These are phyloP conservation scores for Alternaria longipes DNA, from an alignment of 2,329 filamentous ascomycete species.

Conservation along the genomic window DNA sequence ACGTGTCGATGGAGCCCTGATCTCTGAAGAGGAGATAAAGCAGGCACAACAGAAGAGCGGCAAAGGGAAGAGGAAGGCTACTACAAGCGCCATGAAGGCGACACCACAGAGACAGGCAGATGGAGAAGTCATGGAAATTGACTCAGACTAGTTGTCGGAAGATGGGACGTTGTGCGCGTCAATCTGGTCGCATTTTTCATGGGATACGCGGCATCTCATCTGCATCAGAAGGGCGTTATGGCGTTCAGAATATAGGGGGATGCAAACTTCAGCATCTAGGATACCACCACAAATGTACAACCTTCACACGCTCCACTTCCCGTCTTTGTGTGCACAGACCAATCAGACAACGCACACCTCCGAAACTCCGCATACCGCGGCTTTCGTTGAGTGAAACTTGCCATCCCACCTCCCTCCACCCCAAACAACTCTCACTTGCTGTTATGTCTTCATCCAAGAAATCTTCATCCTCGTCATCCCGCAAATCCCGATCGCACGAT, in stretches of 20 bases:
- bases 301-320: conserved; percentile 1
- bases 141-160: conserved; percentile 5
- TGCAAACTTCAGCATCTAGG: conserved; percentile 16
- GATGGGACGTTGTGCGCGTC: background rate
- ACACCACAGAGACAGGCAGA: conserved; percentile 6
- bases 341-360: conserved; percentile 27
- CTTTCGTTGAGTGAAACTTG: conserved; percentile 1
- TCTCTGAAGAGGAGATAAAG: conserved; percentile 73
- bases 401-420: conserved; percentile 18
- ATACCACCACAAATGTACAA: conserved; percentile 18
- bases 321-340: conserved; percentile 16
- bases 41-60: conserved; percentile 14
- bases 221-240: conserved; percentile 16
- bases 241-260: conserved; percentile 11
- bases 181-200: background rate
- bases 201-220: background rate
- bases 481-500: conserved; percentile 13
- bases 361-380: conserved; percentile 31
- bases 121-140: conserved; percentile 21
- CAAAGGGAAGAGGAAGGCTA: conserved; percentile 25
- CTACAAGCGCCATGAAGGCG: conserved; percentile 8
- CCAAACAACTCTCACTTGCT: background rate
- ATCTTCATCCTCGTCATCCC: conserved; percentile 17
- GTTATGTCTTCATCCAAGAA: conserved; percentile 23
- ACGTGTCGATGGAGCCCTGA: conserved; percentile 87